Evolutionary conservation across 2,329 filamentous ascomycete species (phyloP), one percentile per base, ranked within the genome.

Genomic region (Nannizziopsis arthrosporioides): DNA sequence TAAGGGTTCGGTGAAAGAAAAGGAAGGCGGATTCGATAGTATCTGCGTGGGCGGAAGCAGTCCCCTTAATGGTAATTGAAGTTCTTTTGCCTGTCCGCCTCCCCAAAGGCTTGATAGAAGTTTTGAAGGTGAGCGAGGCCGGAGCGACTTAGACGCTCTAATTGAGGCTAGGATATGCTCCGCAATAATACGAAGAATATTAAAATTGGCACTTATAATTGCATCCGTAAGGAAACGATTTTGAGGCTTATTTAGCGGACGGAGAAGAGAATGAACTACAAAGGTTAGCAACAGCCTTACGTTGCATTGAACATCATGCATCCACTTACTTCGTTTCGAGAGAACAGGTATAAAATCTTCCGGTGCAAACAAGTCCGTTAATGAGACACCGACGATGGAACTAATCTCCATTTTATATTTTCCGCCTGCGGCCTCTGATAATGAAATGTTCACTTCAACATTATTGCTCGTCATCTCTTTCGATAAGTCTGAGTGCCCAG

Each of bases 81-180:
- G 56, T 6, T 67, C 64, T 50, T 59, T 65, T 14, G 62, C 56
- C 42, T 65, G 62, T 48, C 74, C 76, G 18, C 79, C 77, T 31
- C 79, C 77, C 57, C 93, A 79, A 47, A 95, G 78, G 59, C 77
- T 94, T 0, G 89, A 93, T 12, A 96, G 72, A 59, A 94, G 74
- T 63, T 95, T 96, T 42, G 93, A 85, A 0, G 90, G 89, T 0
- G 89, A 95, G n/a, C 82, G 78, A 3, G 81, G 80, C 8, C 90
- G 75, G 60, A 85, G 85, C 0, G 80, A 81, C 47, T 76, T 76
- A 34, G 64, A 59, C 19, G 59, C 61, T 9, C 78, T 76, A 62
- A 78, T 84, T 58, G 81, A 78, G 0, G 76, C 73, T 36, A 81
- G 76, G 30, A 78, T 71, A 15, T 77, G 71, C 36, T 85, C 71